These are phyloP conservation scores for Elsinoe fawcettii DNA, from an alignment of 2,329 filamentous ascomycete genomes.

Conservation along the genomic window DNA sequence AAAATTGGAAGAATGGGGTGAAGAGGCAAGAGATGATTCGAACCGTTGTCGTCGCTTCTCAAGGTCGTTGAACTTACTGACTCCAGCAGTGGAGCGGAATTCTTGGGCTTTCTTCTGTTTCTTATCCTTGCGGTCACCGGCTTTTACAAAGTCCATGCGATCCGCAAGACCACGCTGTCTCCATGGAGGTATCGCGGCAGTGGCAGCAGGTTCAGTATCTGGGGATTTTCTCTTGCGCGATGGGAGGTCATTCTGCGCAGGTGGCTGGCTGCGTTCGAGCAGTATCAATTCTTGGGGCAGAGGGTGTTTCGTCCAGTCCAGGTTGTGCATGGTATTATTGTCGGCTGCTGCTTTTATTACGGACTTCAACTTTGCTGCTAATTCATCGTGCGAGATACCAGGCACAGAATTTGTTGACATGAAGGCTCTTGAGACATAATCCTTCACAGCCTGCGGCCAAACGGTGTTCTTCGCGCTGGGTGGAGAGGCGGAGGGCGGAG, in stretches of 20 bases:
- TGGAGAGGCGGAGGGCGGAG: background rate
- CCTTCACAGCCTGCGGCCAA: conserved; percentile 75
- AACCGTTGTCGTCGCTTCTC: conserved; percentile 88
- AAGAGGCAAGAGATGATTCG: conserved; percentile 52
- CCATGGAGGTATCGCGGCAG: conserved; percentile 59
- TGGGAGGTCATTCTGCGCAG: conserved; percentile 21
- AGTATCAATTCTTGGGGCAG: conserved; percentile 78
- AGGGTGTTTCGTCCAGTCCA: conserved; percentile 77
- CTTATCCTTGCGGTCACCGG: conserved; percentile 40
- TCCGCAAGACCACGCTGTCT: conserved; percentile 62
- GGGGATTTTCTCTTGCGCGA: conserved; percentile 75
- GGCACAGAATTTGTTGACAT: conserved; percentile 54
- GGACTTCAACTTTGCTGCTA: conserved; percentile 76
- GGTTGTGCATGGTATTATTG: conserved; percentile 58
- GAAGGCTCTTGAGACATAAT: conserved; percentile 86
- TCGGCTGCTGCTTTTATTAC: conserved; percentile 80
- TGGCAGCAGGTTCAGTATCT: conserved; percentile 49
- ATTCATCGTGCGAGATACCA: conserved; percentile 50
- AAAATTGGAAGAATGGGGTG: conserved; percentile 33
- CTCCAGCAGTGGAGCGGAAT: conserved; percentile 33
- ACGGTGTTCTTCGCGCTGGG: conserved; percentile 53
- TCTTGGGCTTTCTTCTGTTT: conserved; percentile 30
- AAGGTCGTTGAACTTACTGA: conserved; percentile 86
- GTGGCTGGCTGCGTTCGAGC: conserved; percentile 52
- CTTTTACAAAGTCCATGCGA: conserved; percentile 60